Base-by-base conservation (phyloP, 208 protist genomes). In the Crithidia acanthocephali region DNA sequence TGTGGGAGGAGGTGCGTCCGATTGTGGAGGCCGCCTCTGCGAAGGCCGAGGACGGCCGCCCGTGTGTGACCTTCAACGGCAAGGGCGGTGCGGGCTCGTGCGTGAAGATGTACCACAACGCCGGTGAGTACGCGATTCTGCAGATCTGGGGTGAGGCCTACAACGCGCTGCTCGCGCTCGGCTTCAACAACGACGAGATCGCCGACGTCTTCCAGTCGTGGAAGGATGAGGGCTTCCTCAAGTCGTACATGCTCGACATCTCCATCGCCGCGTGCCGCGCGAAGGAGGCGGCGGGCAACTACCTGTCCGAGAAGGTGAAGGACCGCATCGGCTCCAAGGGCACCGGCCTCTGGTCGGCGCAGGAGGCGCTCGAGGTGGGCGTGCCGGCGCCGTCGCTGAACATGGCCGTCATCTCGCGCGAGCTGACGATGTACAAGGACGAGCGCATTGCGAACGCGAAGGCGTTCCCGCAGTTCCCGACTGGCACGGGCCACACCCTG, bases 41-140 rank as follows among this genome's bases (percentile, higher is more conserved):
- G 47, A 98, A 99, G 84, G 96, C 98, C 9, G 90, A 97, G 59
- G 93, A 97, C 65, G 87, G 86, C 40, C 95, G 94, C 47, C 97
- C 95, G 35, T 98, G 96, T 68, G 90, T 96, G 44, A 98, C 91
- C 50, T 97, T 96, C 80, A 98, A 99, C 73, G 99, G 99, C 62
- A 63, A 85, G 44, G 97, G 95, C 58, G 98, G 98, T 27, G 97
- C 98, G 35, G 99, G 99, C 27, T 96, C 99, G 60, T 99, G 98
- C 76, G 98, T 99, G 33, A 99, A 99, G 86, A 99, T 99, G 98
- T 98, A 99, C 48, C 99, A 99, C 92, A 99, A 99, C 83, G 98
- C 98, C 52, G 99, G 99, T 52, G 98, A 99, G 86, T 99, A 99
- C 88, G 99, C 98, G 56, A 98, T 99, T 76, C 99, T 99, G 90